Evolutionary conservation across 768 basidiomycete genomes (phyloP).

Genomic region (Pisolithus microcarpus): DNA sequence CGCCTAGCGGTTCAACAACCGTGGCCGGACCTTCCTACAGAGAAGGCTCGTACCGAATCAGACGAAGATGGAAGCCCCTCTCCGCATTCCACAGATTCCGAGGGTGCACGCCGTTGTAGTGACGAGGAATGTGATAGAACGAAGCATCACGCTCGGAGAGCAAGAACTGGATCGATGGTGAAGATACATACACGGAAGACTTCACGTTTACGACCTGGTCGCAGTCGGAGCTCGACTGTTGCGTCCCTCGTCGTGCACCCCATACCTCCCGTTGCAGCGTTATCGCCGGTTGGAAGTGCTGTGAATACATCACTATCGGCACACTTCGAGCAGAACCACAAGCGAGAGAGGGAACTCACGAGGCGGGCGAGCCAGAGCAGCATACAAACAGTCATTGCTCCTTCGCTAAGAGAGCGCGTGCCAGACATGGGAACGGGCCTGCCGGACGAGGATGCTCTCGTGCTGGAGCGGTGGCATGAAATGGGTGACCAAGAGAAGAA

Average conservation of each 20-base stretch:
- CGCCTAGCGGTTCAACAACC: constrained; percentile 45
- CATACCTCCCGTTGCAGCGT: constrained; percentile 8
- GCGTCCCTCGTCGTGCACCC: constrained; percentile 44
- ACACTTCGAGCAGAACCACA: constrained; percentile 12
- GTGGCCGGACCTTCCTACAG: constrained; percentile 45
- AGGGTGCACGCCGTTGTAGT: constrained; percentile 35
- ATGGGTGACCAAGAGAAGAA: constrained; percentile 18
- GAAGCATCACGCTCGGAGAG: background rate
- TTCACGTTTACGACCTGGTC: constrained; percentile 18
- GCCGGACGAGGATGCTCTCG: constrained; percentile 1
- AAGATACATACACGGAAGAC: constrained; percentile 26
- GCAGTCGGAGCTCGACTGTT: constrained; percentile 64
- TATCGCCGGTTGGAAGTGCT: constrained; percentile 7
- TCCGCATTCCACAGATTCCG: constrained; percentile 56
- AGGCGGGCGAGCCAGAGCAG: constrained; percentile 60
- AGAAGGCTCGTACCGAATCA: constrained; percentile 38
- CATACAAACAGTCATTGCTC: constrained; percentile 62
- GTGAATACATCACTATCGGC: background rate
- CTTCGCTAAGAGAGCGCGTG: constrained; percentile 36
- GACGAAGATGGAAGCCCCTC: constrained; percentile 50
- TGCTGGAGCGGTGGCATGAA: constrained; percentile 17
- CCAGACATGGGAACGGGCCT: constrained; percentile 11
- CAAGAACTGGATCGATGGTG: constrained; percentile 22
- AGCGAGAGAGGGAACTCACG: constrained; percentile 15
- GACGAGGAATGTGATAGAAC: constrained; percentile 19